Evolutionary conservation across 108 stramenopile species (phyloP), one percentile per base, ranked within the genome.

Genomic region (Skeletonema marinoi): DNA sequence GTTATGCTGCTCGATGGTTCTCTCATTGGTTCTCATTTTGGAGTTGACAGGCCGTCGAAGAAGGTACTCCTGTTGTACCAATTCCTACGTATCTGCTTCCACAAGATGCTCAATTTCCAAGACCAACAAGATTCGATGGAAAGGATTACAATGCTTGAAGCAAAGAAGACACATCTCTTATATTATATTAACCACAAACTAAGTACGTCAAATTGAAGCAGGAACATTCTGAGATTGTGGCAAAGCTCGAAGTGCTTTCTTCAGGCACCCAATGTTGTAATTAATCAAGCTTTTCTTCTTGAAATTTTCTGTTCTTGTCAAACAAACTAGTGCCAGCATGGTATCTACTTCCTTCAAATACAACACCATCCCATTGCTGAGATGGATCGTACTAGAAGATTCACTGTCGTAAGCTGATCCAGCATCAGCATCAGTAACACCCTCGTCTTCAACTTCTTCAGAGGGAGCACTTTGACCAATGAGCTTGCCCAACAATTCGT

Each of bases 251-350:
- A 98, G 77, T 8, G 96, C 95, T 62, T 89, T 92, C 77, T 97
- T 96, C 65, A 99, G 82, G 68, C 90, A 92, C 29, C 95, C 92
- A 66, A 99, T 97, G 83, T 99, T 99, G 85, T 96, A 98, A 73
- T 99, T 98, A 69, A 99, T 95, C 64, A 99, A 81, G 30, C 94
- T 92, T 77, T 94, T 94, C 86, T 96, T 97, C 32, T 91, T 85
- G 74, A 98, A 98, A 75, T 97, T 95, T 65, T 97, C 96, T 31
- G 92, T 85, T 30, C 97, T 87, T 32, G 97, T 95, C 62, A 99
- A 85, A 81, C 98, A 98, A n/a, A 99, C 98, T 39, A 99, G 82
- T 7, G 98, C 98, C 51, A 99, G 79, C 89, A 97, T 97, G 12
- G 91, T 91, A 67, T 94, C 96, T 8, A 99, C 98, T 79, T 98